These are phyloP conservation scores for Leccinum subgranulosum DNA, from an alignment of 768 basidiomycete genomes.

Conservation along the genomic window DNA sequence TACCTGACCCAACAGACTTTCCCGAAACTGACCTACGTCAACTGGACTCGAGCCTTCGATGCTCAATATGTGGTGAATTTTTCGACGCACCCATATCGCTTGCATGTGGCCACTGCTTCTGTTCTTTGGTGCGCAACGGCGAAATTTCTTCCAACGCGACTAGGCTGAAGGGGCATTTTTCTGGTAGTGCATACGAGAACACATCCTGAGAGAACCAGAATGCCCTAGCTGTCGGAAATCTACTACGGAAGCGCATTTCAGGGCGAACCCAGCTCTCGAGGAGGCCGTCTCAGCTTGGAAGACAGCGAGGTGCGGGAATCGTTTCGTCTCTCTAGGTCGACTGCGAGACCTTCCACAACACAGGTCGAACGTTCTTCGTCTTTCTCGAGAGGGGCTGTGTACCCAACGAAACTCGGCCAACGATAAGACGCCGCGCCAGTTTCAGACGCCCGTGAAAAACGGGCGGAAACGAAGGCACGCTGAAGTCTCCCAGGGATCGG, in stretches of 20 bases:
- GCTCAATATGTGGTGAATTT: slow-evolving; percentile 73
- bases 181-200: slow-evolving; percentile 65
- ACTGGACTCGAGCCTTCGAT: slow-evolving; percentile 65
- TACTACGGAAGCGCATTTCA: slow-evolving; percentile 58
- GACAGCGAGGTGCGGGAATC: slow-evolving; percentile 53
- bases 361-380: slow-evolving; percentile 44
- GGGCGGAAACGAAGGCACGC: slow-evolving; percentile 37
- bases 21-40: slow-evolving; percentile 54
- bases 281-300: slow-evolving; percentile 72
- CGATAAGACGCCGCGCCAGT: slow-evolving; percentile 18
- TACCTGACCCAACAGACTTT: slow-evolving; percentile 72
- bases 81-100: slow-evolving; percentile 73
- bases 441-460: slow-evolving; percentile 16
- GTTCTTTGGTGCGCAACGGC: slow-evolving; percentile 56
- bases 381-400: slow-evolving; percentile 34
- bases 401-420: neutral
- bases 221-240: slow-evolving; percentile 70
- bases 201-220: slow-evolving; percentile 55
- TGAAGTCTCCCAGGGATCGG: slow-evolving; percentile 19
- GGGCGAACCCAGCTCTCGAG: slow-evolving; percentile 69
- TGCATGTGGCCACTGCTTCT: slow-evolving; percentile 78
- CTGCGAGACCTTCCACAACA: neutral
- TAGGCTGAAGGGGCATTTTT: slow-evolving; percentile 4
- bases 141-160: neutral
- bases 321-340: neutral